A percentile compares a stretch with the other conserved stretches of the same genome.
Conservation (phyloP, 2,329 filamentous ascomycete species). For the Cladosporium sphaerospermum region DNA sequence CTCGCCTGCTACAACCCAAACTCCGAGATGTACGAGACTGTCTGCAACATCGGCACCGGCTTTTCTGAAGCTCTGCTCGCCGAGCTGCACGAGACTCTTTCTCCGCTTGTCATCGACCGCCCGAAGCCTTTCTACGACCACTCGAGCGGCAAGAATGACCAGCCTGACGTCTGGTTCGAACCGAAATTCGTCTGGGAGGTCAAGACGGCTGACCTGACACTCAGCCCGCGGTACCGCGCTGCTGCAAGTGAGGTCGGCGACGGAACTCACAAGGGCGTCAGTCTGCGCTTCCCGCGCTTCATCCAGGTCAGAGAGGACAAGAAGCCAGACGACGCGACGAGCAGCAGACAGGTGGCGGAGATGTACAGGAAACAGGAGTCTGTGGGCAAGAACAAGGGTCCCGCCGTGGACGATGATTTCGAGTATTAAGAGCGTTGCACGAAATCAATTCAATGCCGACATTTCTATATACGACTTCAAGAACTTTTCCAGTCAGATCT, state of each 20-base stretch:
- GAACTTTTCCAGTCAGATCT: too few relatives aligned
- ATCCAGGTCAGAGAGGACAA: conserved; percentile 92
- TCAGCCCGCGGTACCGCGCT: conserved; percentile 91
- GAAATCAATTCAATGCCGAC: background rate
- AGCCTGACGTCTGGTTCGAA: conserved; percentile 98
- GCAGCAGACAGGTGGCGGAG: conserved; percentile 78
- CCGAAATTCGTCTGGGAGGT: conserved; percentile 94
- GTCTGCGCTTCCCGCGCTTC: conserved; percentile 84
- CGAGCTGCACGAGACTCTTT: conserved; percentile 71
- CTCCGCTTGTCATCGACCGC: conserved; percentile 72
- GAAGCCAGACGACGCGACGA: conserved; percentile 86
- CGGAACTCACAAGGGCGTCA: conserved; percentile 68
- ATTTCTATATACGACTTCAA: background rate
- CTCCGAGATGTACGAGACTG: conserved; percentile 80
- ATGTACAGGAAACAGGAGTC: conserved; percentile 97
- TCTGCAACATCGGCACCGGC: conserved; percentile 97
- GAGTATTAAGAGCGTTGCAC: conserved; percentile 62
- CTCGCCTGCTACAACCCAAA: conserved; percentile 84
- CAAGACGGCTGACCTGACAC: conserved; percentile 88
- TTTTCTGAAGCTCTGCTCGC: conserved; percentile 95
- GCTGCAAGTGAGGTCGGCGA: conserved; percentile 64
- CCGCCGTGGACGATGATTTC: conserved; percentile 90
- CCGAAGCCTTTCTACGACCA: conserved; percentile 94
- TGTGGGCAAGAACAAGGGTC: conserved; percentile 77
- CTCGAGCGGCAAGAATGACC: conserved; percentile 75